Evolutionary conservation across 345 rosid genomes (phyloP), one percentile per base, ranked within the genome.

Genomic region (Pistacia atlantica): DNA sequence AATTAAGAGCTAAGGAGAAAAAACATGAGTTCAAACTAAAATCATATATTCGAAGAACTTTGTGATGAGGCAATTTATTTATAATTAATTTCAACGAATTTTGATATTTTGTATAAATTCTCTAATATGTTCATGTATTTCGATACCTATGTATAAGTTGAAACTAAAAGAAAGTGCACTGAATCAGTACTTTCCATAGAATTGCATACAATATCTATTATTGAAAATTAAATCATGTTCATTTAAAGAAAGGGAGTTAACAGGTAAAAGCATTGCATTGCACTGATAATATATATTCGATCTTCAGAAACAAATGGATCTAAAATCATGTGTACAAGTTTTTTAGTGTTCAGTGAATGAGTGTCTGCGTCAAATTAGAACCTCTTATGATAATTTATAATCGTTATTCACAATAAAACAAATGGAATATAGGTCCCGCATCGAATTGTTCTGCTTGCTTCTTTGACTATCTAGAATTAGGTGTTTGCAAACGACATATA

Each of bases 401-500:
- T 31, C 12, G 42, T 38, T 60, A 72, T n/a, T 61, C 64, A 17
- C 65, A 51, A 77, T 75, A 61, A 71, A 71, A 59, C 57, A 54
- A 37, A 28, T 71, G 63, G 72, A 76, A 61, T 64, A 31, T 16
- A 67, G 80, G 83, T 52, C 83, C 83, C 80, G 63, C 70, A 28
- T 76, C 10, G 37, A 61, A 76, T 72, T 62, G 20, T 77, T 61
- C 20, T 8, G 71, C 65, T 67, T 72, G 62, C 58, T 77, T 77
- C 77, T 56, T 77, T 81, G 80, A 73, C 80, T 77, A 77, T 73
- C 61, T 56, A 77, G 55, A 55, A 54, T 46, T 61, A 57, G 66
- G 61, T 77, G 80, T 77, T 55, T 69, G 80, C 64, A 18, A 73
- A 14, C 59, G 57, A 72, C 25, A 64, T n/a, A 46, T 51, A 48